These are phyloP conservation scores for Vaccinium vitisidaea DNA, from an alignment of 148 eudicot species.

Conservation along the genomic window DNA sequence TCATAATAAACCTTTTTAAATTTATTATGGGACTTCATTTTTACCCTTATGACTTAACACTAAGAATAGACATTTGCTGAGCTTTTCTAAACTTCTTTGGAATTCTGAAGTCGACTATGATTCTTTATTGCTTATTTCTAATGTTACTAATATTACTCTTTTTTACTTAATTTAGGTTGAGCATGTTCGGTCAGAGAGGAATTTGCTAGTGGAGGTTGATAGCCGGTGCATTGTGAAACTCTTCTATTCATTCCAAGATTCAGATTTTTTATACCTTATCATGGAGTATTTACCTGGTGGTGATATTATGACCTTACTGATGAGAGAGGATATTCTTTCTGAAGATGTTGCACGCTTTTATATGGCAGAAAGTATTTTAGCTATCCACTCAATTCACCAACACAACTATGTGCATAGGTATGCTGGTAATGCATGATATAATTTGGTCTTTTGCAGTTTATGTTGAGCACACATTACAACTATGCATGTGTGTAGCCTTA, in stretches of 20 bases:
- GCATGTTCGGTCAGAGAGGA: constrained; percentile 80
- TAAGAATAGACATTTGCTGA: background rate
- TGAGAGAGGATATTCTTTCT: constrained; percentile 69
- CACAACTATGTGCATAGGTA: constrained; percentile 75
- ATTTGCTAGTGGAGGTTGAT: constrained; percentile 72
- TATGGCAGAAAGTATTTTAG: constrained; percentile 69
- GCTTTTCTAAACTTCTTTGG: background rate
- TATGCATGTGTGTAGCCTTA: background rate
- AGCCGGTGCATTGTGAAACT: constrained; percentile 75
- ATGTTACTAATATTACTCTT: background rate
- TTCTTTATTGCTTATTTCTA: background rate
- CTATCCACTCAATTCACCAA: constrained; percentile 68
- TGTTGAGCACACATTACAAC: background rate
- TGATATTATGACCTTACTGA: constrained; percentile 71
- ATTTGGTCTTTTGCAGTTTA: constrained; percentile 2
- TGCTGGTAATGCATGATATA: background rate
- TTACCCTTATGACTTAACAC: background rate
- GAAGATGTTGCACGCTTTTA: constrained; percentile 77
- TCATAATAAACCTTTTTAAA: background rate
- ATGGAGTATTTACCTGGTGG: constrained; percentile 88
- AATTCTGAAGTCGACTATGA: constrained; percentile 1
- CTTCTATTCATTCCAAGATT: constrained; percentile 69
- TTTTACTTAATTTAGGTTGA: constrained; percentile 47
- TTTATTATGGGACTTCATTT: background rate
- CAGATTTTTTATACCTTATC: constrained; percentile 64